These are phyloP conservation scores for Aspergillus amoenus DNA, from an alignment of 2,329 filamentous ascomycete genomes.

Conservation along the genomic window DNA sequence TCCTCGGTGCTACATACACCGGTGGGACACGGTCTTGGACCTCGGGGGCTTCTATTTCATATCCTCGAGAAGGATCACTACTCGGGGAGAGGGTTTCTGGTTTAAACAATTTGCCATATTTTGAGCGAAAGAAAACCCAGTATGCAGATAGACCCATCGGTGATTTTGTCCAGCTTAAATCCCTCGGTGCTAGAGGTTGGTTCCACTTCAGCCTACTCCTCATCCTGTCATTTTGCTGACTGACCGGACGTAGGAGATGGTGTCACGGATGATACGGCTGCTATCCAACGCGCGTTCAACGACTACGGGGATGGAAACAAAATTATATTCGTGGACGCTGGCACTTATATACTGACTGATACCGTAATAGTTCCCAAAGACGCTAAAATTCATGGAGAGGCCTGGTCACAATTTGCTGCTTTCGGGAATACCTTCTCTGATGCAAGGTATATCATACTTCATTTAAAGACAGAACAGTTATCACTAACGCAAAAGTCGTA, in stretches of 20 bases:
- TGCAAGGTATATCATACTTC: slow-evolving; percentile 10
- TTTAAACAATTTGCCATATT: neutral
- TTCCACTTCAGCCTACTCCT: neutral
- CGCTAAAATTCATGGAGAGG: slow-evolving; percentile 54
- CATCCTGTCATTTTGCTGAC: neutral
- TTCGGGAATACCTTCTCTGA: slow-evolving; percentile 47
- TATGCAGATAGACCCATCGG: neutral
- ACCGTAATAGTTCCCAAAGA: slow-evolving; percentile 48
- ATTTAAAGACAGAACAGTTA: neutral
- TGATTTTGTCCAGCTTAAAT: slow-evolving; percentile 8
- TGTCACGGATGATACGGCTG: slow-evolving; percentile 6
- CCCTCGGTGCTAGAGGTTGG: slow-evolving; percentile 2
- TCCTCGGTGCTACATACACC: neutral
- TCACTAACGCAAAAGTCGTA: neutral
- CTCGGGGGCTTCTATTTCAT: neutral
- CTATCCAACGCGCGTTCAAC: slow-evolving; percentile 7
- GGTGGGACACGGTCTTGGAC: neutral
- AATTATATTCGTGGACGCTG: slow-evolving; percentile 56
- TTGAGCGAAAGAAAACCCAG: slow-evolving; percentile 7
- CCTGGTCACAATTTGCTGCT: slow-evolving; percentile 49
- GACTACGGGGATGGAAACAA: slow-evolving; percentile 37
- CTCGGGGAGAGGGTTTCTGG: neutral
- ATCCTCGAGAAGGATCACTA: slow-evolving; percentile 1
- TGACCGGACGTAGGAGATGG: neutral
- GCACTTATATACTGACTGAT: slow-evolving; percentile 49